These are phyloP conservation scores for Urtica urens DNA, from an alignment of 306 rosid species.

Conservation along the genomic window DNA sequence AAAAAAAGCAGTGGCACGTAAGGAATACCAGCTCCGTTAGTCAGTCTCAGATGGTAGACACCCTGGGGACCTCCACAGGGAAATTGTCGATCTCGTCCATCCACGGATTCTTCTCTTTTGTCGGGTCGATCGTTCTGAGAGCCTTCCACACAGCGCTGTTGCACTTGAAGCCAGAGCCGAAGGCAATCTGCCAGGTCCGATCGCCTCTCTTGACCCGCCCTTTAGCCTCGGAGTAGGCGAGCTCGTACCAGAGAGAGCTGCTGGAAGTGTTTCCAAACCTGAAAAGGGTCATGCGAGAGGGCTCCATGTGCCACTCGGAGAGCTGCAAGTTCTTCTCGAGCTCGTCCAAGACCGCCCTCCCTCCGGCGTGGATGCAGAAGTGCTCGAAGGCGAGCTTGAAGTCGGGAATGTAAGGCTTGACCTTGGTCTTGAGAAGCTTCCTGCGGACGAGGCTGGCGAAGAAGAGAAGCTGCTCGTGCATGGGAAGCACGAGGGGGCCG, in stretches of 20 bases:
- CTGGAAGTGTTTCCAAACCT: constrained; percentile 89
- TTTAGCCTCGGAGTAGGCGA: constrained; percentile 82
- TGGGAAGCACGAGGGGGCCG: constrained; percentile 86
- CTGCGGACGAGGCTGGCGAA: constrained; percentile 55
- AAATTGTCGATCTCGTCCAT: constrained; percentile 58
- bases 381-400: constrained; percentile 86
- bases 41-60: constrained; percentile 33
- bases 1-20: constrained; percentile 17
- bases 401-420: constrained; percentile 87
- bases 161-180: constrained; percentile 86
- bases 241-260: constrained; percentile 86
- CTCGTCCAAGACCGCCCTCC: constrained; percentile 85
- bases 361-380: constrained; percentile 90
- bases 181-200: constrained; percentile 90
- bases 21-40: not conserved
- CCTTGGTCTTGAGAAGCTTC: constrained; percentile 71
- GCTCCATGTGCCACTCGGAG: constrained; percentile 91
- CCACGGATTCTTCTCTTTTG: constrained; percentile 75
- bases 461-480: constrained; percentile 79
- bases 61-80: constrained; percentile 70
- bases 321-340: constrained; percentile 85
- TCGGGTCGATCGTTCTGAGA: constrained; percentile 54
- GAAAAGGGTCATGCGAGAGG: constrained; percentile 87
- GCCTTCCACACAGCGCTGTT: constrained; percentile 96
- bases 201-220: constrained; percentile 84